phyloP scores from a whole-genome alignment of 805 yeast species.

The Metschnikowia cubensis region DNA sequence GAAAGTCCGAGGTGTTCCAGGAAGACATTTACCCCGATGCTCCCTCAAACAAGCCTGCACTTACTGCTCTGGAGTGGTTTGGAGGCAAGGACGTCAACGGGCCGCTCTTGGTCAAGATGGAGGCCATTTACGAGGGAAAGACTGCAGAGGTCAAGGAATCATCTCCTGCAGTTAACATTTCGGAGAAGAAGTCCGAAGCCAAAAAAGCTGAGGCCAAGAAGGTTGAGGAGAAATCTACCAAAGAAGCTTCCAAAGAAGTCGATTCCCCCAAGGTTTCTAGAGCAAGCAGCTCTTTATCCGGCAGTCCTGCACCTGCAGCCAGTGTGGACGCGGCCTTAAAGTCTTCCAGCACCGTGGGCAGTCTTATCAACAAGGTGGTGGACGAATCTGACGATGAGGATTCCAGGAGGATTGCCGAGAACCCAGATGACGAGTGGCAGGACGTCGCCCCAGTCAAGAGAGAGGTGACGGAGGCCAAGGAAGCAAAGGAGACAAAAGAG shows the following conservation, averaged over 20 bases:
- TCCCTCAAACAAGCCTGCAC: constrained; percentile 74
- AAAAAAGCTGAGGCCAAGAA: constrained; percentile 3
- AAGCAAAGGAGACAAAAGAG: neutral
- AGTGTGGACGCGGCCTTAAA: constrained; percentile 33
- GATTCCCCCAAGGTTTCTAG: neutral
- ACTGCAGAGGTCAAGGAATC: constrained; percentile 47
- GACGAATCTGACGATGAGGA: constrained; percentile 40
- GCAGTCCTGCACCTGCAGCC: constrained; percentile 11
- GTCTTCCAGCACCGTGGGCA: constrained; percentile 32
- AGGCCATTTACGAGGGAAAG: constrained; percentile 72
- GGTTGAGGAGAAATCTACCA: too few relatives aligned
- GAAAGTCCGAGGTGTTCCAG: constrained; percentile 91
- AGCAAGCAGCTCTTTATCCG: neutral
- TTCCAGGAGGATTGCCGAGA: constrained; percentile 16
- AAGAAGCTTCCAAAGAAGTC: neutral
- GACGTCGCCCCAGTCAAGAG: constrained; percentile 26
- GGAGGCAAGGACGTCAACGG: constrained; percentile 76
- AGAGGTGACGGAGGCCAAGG: neutral
- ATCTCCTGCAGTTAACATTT: constrained; percentile 29
- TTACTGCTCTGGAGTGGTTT: constrained; percentile 75
- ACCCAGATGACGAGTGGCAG: constrained; percentile 37
- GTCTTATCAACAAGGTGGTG: constrained; percentile 34
- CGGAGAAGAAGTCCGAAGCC: constrained; percentile 19
- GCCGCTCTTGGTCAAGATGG: constrained; percentile 76
- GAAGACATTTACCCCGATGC: constrained; percentile 90